These are phyloP conservation scores for Astraeus odoratus DNA, from an alignment of 768 basidiomycete species.

Conservation along the genomic window DNA sequence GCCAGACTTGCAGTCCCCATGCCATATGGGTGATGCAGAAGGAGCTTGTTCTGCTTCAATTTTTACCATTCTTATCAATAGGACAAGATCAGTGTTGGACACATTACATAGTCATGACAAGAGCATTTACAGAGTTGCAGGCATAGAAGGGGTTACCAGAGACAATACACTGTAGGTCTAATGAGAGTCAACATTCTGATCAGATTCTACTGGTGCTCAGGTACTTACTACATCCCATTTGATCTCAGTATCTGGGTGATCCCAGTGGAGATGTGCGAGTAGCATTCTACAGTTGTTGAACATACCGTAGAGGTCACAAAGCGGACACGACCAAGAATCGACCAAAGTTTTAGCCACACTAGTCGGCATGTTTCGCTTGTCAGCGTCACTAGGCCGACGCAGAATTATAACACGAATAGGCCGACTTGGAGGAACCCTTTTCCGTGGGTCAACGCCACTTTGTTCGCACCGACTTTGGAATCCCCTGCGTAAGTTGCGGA, in stretches of 20 bases:
- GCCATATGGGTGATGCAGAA: too few relatives aligned
- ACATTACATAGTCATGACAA: too few relatives aligned
- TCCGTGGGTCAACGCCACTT: conserved; percentile 29
- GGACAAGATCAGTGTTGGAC: too few relatives aligned
- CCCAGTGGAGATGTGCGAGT: conserved; percentile 40
- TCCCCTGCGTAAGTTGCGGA: conserved; percentile 42
- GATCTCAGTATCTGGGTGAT: conserved; percentile 37
- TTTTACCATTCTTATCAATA: too few relatives aligned
- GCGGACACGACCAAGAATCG: conserved; percentile 41
- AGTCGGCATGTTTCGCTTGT: conserved; percentile 8
- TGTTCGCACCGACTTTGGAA: conserved; percentile 39
- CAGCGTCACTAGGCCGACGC: conserved; percentile 7
- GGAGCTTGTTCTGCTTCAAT: too few relatives aligned
- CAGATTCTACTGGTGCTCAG: not conserved
- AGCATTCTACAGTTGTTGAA: conserved; percentile 41
- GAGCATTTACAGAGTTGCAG: too few relatives aligned
- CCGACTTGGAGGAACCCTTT: conserved; percentile 12
- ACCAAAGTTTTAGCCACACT: conserved; percentile 19
- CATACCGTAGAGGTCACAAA: conserved; percentile 41
- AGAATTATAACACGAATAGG: conserved; percentile 20
- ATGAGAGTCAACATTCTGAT: not conserved
- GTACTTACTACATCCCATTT: conserved; percentile 32
- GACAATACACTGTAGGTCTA: conserved; percentile 14
- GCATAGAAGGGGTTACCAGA: conserved; percentile 11
- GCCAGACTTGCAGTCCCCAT: too few relatives aligned